A percentile compares a stretch with the other conserved stretches of the same genome.
Evolutionary conservation across 306 rosid species (phyloP).

Genomic region (Dalbergia cochinchinensis): DNA sequence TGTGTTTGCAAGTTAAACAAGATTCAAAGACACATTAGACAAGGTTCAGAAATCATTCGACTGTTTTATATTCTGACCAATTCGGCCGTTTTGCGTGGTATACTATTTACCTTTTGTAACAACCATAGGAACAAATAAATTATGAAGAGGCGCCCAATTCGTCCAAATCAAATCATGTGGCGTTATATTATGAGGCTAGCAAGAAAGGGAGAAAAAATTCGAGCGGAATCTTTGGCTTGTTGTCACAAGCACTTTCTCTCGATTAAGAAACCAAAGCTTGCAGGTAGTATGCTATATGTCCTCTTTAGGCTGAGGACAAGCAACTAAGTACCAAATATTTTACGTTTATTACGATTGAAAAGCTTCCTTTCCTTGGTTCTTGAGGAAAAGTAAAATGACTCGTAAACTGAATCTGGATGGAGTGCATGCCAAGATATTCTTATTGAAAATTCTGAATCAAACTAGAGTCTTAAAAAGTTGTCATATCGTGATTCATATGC

Average conservation of each 20-base stretch:
- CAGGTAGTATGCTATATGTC: constrained; percentile 45
- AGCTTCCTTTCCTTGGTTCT: constrained; percentile 34
- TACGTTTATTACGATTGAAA: constrained; percentile 38
- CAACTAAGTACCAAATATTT: constrained; percentile 35
- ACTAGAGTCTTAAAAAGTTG: constrained; percentile 40
- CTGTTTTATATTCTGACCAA: constrained; percentile 50
- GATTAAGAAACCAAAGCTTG: constrained; percentile 51
- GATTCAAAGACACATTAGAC: constrained; percentile 51
- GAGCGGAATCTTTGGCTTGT: constrained; percentile 65
- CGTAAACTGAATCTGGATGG: constrained; percentile 57
- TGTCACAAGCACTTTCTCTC: constrained; percentile 47
- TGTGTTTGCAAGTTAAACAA: constrained; percentile 47
- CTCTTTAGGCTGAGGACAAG: constrained; percentile 40
- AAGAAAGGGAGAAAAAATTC: constrained; percentile 50
- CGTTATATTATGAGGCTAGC: constrained; percentile 22
- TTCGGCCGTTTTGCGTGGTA: constrained; percentile 51
- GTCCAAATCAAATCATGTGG: constrained; percentile 49
- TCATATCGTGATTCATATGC: constrained; percentile 15
- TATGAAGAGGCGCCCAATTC: constrained; percentile 31
- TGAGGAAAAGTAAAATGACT: constrained; percentile 21
- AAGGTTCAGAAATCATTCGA: constrained; percentile 47
- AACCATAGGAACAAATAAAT: constrained; percentile 24
- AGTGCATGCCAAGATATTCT: constrained; percentile 58
- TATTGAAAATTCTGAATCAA: constrained; percentile 43
- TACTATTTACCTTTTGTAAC: constrained; percentile 52